These are phyloP conservation scores for Dittrichia graveolens DNA, from an alignment of 129 eudicot genomes.

Conservation along the genomic window DNA sequence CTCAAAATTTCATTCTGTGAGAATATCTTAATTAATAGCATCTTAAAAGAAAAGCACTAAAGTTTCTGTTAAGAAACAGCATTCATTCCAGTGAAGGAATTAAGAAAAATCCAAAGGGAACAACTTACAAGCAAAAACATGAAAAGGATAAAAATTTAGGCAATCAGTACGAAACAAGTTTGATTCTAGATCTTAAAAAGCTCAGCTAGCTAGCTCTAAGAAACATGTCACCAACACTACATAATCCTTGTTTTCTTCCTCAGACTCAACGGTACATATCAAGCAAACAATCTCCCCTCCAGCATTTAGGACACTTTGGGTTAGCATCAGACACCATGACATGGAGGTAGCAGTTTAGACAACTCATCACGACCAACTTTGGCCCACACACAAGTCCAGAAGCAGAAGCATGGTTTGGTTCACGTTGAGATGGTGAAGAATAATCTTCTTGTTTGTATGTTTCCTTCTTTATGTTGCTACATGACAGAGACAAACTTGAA, in stretches of 20 bases:
- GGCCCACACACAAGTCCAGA: background rate
- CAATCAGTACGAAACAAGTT: background rate
- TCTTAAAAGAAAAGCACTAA: background rate
- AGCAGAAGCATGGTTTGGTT: background rate
- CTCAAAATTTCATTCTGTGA: no score
- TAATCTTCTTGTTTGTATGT: background rate
- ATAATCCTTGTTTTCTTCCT: constrained; percentile 7
- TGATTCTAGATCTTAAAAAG: background rate
- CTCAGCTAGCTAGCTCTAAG: background rate
- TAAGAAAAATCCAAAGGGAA: background rate
- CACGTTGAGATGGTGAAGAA: background rate
- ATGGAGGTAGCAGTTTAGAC: constrained; percentile 21
- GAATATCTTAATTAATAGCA: no score
- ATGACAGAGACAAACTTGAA: constrained; percentile 3
- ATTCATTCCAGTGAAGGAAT: background rate
- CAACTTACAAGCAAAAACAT: no score
- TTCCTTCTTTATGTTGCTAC: background rate
- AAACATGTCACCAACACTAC: constrained; percentile 9
- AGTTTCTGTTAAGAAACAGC: background rate
- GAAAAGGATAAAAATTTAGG: background rate
- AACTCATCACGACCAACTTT: constrained; percentile 1
- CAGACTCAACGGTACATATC: constrained; percentile 14
- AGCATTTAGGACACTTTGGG: constrained; percentile 29
- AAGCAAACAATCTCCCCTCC: constrained; percentile 24
- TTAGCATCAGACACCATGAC: constrained; percentile 20